These are phyloP conservation scores for Blastocystis sp. DNA, from an alignment of 352 stramenopile genomes.

Conservation along the genomic window DNA sequence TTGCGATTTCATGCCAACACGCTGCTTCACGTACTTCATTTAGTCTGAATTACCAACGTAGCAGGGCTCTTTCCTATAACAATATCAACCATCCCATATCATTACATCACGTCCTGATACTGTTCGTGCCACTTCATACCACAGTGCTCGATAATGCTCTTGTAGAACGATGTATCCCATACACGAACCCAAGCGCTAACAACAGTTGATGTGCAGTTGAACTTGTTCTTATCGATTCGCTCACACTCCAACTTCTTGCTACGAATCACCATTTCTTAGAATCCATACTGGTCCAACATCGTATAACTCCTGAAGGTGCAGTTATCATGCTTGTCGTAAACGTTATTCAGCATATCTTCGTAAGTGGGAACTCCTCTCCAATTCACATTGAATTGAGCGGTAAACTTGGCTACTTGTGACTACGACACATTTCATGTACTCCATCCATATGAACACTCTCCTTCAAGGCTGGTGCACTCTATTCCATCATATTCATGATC, in stretches of 20 bases:
- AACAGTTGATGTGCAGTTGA: conserved; percentile 23
- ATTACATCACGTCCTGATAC: conserved; percentile 39
- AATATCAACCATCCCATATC: background rate
- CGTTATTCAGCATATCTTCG: background rate
- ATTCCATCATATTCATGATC: background rate
- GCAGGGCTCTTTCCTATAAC: conserved; percentile 27
- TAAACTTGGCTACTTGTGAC: background rate
- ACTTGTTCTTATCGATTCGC: conserved; percentile 21
- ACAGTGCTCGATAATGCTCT: conserved; percentile 22
- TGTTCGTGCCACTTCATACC: conserved; percentile 22
- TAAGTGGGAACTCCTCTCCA: background rate
- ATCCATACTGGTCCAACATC: background rate
- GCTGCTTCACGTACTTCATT: background rate
- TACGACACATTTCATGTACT: background rate
- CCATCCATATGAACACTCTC: background rate
- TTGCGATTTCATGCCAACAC: conserved; percentile 1
- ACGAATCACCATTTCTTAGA: background rate
- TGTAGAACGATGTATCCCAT: conserved; percentile 13
- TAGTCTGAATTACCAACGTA: conserved; percentile 1
- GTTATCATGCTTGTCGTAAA: background rate
- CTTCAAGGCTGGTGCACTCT: background rate
- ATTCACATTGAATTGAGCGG: background rate
- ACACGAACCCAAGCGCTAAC: conserved; percentile 32
- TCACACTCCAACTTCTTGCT: background rate
- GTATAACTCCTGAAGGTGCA: background rate